Base-by-base conservation (phyloP, 345 rosid species). In the Gossypium mustelinum region DNA sequence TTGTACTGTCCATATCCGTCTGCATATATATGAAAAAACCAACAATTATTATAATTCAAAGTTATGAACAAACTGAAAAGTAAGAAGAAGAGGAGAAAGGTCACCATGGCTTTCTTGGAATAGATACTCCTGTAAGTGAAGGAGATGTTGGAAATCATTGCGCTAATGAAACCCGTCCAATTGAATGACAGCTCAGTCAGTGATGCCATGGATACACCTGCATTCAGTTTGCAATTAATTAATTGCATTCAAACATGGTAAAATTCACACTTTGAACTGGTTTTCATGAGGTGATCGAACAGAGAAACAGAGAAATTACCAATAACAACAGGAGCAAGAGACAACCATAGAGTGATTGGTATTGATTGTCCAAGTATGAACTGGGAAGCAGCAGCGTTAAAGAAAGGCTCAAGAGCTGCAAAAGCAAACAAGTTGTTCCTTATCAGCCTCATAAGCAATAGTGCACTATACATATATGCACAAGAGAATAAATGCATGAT, bases 1-100 rank as follows among this genome's bases (percentile, higher is more conserved):
- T 92, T 44, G 98, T 95, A 79, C 97, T 95, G 88, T 95, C 99
- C 98, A 95, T 95, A 74, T 88, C 98, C 74, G 99, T 95, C 97
- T 92, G 91, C 86, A 82, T 24, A 75, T 81, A 80, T 18, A 73
- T 61, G 56, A 27, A 58, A 44, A 27, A 75, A 50, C 51, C 25
- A 55, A 58, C 18, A 76, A 24, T 56, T 16, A 60, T 20, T 27
- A 51, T 14, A 22, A 66, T 45, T 20, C 70, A n/a, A 24, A 66
- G 70, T 45, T 44, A 17, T 20, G 29, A 29, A 20, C 4, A 66
- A 45, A 66, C 70, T 44, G 52, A 65, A 41, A 43, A 25, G 44
- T 65, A 47, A 4, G 70, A 43, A 25, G n/a, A 9, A 25, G n/a
- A 9, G 45, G 6, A 25, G 68, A 76, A 77, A 75, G 62, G 58